Evolutionary conservation across 139 green algal genomes (phyloP).

Genomic region (Chlorella sorokiniana): DNA sequence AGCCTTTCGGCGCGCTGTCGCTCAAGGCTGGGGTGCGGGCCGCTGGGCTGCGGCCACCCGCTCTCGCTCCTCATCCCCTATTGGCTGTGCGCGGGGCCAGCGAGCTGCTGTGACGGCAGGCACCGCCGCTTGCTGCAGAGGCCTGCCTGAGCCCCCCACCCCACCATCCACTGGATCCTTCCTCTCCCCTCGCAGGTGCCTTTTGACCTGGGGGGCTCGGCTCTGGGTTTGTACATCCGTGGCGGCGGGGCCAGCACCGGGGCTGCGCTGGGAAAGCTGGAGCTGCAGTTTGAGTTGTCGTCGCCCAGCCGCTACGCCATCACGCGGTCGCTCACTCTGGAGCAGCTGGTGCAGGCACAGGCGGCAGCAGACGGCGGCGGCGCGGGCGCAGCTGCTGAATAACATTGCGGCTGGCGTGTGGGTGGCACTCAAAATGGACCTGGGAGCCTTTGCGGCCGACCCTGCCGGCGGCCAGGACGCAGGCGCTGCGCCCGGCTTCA

Average conservation of each 20-base stretch:
- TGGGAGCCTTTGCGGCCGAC: neutral
- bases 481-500: neutral
- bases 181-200: no score
- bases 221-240: slow-evolving; percentile 10
- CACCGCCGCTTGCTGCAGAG: no score
- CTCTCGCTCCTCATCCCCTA: no score
- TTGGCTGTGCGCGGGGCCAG: no score
- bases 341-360: neutral
- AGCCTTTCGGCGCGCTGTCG: slow-evolving; percentile 7
- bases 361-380: neutral
- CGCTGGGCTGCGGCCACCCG: no score
- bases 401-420: neutral
- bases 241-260: neutral
- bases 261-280: neutral
- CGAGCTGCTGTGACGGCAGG: no score
- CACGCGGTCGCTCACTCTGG: neutral
- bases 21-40: no score
- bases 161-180: no score
- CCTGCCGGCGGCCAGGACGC: neutral
- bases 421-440: neutral
- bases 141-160: no score
- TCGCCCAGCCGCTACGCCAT: slow-evolving; percentile 1
- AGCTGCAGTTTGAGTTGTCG: slow-evolving; percentile 17
- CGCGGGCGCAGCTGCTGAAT: neutral
- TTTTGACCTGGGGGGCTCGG: slow-evolving; percentile 1